A percentile compares a stretch with the other conserved stretches of the same genome.
phyloP scores from a whole-genome alignment of 129 eudicot species.

The Chrysanthemum seticuspe region DNA sequence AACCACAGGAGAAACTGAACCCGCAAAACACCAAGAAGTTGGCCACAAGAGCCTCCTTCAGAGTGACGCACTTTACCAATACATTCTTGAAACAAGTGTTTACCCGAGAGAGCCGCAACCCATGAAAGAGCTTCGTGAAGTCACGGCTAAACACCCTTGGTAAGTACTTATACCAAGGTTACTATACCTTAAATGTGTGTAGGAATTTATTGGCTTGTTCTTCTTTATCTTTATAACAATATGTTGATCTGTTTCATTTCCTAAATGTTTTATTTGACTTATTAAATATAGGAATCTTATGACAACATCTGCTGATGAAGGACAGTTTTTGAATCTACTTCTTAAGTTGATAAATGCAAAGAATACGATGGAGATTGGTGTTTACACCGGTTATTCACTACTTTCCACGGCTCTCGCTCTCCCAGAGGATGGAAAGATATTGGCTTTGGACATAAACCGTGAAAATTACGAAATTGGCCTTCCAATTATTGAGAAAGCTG shows the following conservation, averaged over 20 bases:
- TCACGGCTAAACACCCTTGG: conserved; percentile 63
- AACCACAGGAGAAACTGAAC: no score
- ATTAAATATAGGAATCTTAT: no score
- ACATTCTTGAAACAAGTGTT: conserved; percentile 59
- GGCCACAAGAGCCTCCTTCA: conserved; percentile 65
- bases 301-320: no score
- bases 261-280: no score
- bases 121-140: conserved; percentile 58
- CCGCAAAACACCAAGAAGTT: conserved; percentile 46
- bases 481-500: conserved; percentile 38
- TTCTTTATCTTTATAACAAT: no score
- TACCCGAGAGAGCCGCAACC: conserved; percentile 56
- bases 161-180: conserved; percentile 1
- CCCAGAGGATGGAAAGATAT: conserved; percentile 53
- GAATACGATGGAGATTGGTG: no score
- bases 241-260: conserved; percentile 1
- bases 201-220: no score
- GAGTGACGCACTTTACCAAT: conserved; percentile 60
- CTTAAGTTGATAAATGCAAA: no score
- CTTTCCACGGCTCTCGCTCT: conserved; percentile 38
- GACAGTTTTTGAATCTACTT: no score
- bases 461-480: conserved; percentile 34
- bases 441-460: conserved; percentile 32
- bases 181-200: no score
- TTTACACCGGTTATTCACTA: no score